Percentiles rank a stretch among this genome's conserved stretches.
These are phyloP conservation scores for Leptographium wingfieldii DNA, from an alignment of 2,329 filamentous ascomycete species.

Conservation along the genomic window DNA sequence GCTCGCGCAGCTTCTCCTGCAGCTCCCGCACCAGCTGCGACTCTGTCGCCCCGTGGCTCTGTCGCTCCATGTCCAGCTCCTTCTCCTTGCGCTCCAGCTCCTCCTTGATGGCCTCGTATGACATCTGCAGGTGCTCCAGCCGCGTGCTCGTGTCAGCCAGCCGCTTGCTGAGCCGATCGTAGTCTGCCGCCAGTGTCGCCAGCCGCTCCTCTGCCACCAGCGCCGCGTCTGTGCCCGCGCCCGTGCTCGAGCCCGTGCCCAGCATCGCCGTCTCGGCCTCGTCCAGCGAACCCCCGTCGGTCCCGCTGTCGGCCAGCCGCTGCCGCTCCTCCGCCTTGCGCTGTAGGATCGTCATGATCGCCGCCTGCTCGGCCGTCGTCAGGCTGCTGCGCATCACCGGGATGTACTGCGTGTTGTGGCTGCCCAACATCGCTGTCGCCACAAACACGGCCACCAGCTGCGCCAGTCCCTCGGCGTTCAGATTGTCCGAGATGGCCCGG, in stretches of 20 bases:
- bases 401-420: slow-evolving; percentile 18
- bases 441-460: slow-evolving; percentile 26
- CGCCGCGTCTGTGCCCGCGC: slow-evolving; percentile 33
- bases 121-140: slow-evolving; percentile 46
- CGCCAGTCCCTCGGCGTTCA: slow-evolving; percentile 11
- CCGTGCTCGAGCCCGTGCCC: no score
- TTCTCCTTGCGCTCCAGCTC: slow-evolving; percentile 45
- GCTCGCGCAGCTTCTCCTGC: slow-evolving; percentile 47
- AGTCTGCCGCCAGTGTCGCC: slow-evolving; percentile 34
- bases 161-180: slow-evolving; percentile 41
- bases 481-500: slow-evolving; percentile 12
- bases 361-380: slow-evolving; percentile 25
- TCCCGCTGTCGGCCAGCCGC: slow-evolving; percentile 20
- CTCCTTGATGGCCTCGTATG: slow-evolving; percentile 52
- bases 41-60: slow-evolving; percentile 38
- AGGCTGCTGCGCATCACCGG: slow-evolving; percentile 19
- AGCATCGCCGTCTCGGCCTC: slow-evolving; percentile 18
- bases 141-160: slow-evolving; percentile 47
- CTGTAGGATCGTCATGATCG: slow-evolving; percentile 36
- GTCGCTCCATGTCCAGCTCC: slow-evolving; percentile 40
- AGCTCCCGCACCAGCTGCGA: slow-evolving; percentile 40
- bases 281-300: slow-evolving; percentile 23
- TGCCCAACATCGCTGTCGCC: slow-evolving; percentile 16
- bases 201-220: slow-evolving; percentile 45
- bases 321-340: slow-evolving; percentile 32